Evolutionary conservation across 768 basidiomycete species (phyloP).

Genomic region (Boletus fagicola): DNA sequence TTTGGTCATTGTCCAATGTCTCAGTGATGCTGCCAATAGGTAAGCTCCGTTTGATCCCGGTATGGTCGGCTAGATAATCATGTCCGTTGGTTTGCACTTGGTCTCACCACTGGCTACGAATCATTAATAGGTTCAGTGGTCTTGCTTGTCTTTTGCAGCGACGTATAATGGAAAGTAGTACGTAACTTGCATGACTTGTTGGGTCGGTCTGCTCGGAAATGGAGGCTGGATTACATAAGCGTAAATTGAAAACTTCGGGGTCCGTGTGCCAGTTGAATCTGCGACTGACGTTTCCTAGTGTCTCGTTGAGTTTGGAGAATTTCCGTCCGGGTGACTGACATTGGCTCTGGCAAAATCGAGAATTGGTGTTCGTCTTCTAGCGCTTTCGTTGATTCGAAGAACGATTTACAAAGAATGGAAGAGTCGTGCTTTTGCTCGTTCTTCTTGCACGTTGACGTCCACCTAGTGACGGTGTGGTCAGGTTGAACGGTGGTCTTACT

Average conservation of each 20-base stretch:
- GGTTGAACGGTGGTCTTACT: neutral
- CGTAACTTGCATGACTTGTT: no score
- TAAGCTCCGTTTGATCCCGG: neutral
- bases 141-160: no score
- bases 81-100: neutral
- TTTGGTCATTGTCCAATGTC: neutral
- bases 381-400: conserved; percentile 16
- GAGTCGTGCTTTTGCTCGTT: conserved; percentile 3
- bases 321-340: conserved; percentile 11
- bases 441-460: conserved; percentile 6
- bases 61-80: neutral
- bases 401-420: conserved; percentile 24
- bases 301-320: conserved; percentile 1
- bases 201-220: no score
- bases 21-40: no score
- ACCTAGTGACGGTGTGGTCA: conserved; percentile 6
- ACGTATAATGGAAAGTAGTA: no score
- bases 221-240: conserved; percentile 12
- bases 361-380: conserved; percentile 9
- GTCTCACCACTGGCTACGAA: no score
- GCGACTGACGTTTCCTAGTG: neutral
- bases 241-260: neutral
- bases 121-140: no score
- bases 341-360: conserved; percentile 19
- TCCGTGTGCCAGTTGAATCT: neutral